These are phyloP conservation scores for Kickxella alabastrina DNA, from an alignment of 192 early-diverging fungal species.

Conservation along the genomic window DNA sequence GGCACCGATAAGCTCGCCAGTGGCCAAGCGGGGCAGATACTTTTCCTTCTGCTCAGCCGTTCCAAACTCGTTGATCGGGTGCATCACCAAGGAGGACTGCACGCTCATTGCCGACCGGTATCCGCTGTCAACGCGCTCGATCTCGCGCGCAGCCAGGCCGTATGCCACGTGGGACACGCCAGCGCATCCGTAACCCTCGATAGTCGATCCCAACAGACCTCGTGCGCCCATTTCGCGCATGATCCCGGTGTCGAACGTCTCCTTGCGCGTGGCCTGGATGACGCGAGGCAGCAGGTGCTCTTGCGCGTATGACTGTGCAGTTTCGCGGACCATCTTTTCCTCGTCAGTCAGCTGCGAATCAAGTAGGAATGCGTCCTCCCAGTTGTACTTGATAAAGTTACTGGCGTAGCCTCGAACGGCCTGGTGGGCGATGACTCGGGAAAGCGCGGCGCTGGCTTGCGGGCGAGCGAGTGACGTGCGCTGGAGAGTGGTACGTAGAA, in stretches of 20 bases:
- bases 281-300: conserved; percentile 82
- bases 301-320: conserved; percentile 84
- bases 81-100: conserved; percentile 98
- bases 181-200: conserved; percentile 94
- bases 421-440: background rate
- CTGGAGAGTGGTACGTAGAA: background rate
- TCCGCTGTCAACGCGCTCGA: conserved; percentile 94
- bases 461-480: background rate
- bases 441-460: background rate
- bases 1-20: conserved; percentile 80
- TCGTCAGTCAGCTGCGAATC: conserved; percentile 87
- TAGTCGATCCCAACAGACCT: conserved; percentile 90
- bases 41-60: conserved; percentile 84
- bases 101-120: conserved; percentile 98
- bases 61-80: conserved; percentile 95
- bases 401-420: conserved; percentile 25
- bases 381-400: conserved; percentile 71
- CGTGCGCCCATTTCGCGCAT: conserved; percentile 91
- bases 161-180: conserved; percentile 97
- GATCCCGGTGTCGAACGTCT: conserved; percentile 86
- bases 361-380: conserved; percentile 82
- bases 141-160: conserved; percentile 93
- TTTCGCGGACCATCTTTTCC: conserved; percentile 77
- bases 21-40: conserved; percentile 84
- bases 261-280: conserved; percentile 77